Evolutionary conservation across 768 basidiomycete genomes (phyloP), one percentile per base, ranked within the genome.

Genomic region (Phaffia tasmanica): DNA sequence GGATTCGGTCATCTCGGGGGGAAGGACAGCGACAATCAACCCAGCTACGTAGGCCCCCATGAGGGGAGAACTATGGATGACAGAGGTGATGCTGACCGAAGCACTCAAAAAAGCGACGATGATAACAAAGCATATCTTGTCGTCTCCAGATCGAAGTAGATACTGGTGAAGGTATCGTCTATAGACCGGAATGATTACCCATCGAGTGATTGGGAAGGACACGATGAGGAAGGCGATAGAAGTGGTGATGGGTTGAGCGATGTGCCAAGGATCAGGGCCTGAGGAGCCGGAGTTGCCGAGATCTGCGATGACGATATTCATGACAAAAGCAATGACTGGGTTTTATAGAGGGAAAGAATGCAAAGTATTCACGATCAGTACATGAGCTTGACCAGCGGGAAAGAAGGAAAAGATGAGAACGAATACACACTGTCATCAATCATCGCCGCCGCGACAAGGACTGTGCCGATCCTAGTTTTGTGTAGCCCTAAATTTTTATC

Each of bases 21-120:
- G 55, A 0, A 79, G 69, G 21, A 80, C 76, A 6, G 79, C 72
- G 0, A 84, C 72, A 27, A 80, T 77, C 4, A 81, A 75, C 1
- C 85, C 84, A 0, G 83, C 81, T 5, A 85, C 75, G 73, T 83
- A 85, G 0, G 83, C 83, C 1, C 85, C 85, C 56, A 84, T 82
- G 0, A 86, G 77, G 54, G 84, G 80, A 57, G 83, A 84, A 0
- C 83, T 83, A 2, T 82, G 82, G 0, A 68, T 68, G n/a, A 82
- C 78, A 72, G 81, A 84, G 4, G 70, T 65, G 57, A 49, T 47
- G 57, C 46, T 50, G 25, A 54, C 27, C 11, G 5, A 49, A 11
- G 25, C 32, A 19, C 42, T 49, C 11, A 55, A 25, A 30, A 61
- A 3, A 21, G 11, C 29, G 9, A n/a, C 32, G 57, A 49, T 9